Evolutionary conservation across 73 alveolate genomes (phyloP).

Genomic region (Blepharisma japonicum): DNA sequence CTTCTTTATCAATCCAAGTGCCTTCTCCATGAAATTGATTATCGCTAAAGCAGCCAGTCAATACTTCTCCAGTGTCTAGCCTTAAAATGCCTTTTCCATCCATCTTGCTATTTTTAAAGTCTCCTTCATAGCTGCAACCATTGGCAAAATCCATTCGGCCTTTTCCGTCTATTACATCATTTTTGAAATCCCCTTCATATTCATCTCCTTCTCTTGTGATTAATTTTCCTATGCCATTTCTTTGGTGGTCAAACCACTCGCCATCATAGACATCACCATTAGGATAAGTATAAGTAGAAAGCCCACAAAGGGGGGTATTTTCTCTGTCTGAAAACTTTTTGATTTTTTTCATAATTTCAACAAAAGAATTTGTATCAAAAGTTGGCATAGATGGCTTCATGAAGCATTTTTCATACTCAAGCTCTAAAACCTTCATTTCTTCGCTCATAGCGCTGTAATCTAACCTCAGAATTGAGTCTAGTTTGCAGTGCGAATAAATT

Average conservation of each 20-base stretch:
- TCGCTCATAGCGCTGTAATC: too few species aligned
- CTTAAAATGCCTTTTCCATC: conserved; percentile 60
- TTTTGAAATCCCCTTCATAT: conserved; percentile 16
- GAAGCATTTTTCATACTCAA: too few species aligned
- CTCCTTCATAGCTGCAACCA: conserved; percentile 56
- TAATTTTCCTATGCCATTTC: not conserved
- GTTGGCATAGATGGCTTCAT: too few species aligned
- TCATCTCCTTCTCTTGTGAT: conserved; percentile 3
- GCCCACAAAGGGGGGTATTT: too few species aligned
- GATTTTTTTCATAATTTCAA: too few species aligned
- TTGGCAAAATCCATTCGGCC: not conserved
- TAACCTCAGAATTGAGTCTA: too few species aligned
- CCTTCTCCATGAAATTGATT: conserved; percentile 85
- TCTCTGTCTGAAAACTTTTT: too few species aligned
- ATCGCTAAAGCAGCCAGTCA: conserved; percentile 72
- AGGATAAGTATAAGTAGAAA: too few species aligned
- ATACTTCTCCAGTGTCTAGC: conserved; percentile 50
- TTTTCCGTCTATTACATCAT: conserved; percentile 5
- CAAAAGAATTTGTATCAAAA: too few species aligned
- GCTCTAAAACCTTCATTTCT: too few species aligned
- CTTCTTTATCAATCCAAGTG: conserved; percentile 69
- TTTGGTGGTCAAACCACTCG: not conserved
- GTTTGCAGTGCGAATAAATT: too few species aligned
- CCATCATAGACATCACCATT: conserved; percentile 12
- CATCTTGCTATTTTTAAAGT: conserved; percentile 54